Evolutionary conservation across 345 rosid genomes (phyloP).

Genomic region (rapeseed (Brassica napus)): Da-Ae NC_063441.1:16952001-16952500

Average conservation of each 20-base stretch:
- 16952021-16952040: conserved; percentile 85
- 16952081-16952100: conserved; percentile 67
- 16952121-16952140: conserved; percentile 72
- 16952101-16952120: conserved; percentile 53
- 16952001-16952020: conserved; percentile 69
- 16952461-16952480: not conserved
- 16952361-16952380: conserved; percentile 68
- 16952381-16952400: not conserved
- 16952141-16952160: conserved; percentile 57
- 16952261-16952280: conserved; percentile 74
- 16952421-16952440: not conserved
- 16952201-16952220: conserved; percentile 71
- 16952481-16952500: not conserved
- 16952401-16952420: not conserved
- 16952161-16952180: conserved; percentile 68
- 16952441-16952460: not conserved
- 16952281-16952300: conserved; percentile 59
- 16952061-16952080: conserved; percentile 75
- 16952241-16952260: conserved; percentile 83
- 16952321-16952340: conserved; percentile 63
- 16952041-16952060: conserved; percentile 63
- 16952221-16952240: conserved; percentile 94
- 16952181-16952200: conserved; percentile 67
- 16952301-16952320: conserved; percentile 83
- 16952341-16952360: conserved; percentile 90